A percentile compares a stretch with the other conserved stretches of the same genome.
Conservation (phyloP, 2,329 filamentous ascomycete genomes). For the Catunica adiposa region DNA sequence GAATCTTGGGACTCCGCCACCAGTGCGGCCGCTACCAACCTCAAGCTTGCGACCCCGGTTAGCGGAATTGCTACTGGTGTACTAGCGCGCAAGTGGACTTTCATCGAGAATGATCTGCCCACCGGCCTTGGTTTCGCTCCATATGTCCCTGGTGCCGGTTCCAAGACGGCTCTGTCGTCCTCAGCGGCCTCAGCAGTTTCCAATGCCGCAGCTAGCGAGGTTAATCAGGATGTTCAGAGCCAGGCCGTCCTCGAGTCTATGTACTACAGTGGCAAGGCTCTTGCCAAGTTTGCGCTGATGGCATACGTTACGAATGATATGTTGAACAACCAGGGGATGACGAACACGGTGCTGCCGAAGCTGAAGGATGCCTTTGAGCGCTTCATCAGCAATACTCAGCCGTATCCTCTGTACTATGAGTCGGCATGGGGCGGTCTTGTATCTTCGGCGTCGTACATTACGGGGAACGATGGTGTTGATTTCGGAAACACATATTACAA, state of each 20-base stretch:
- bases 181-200: slow-evolving; percentile 43
- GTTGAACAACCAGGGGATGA: slow-evolving; percentile 39
- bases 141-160: slow-evolving; percentile 44
- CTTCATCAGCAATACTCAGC: slow-evolving; percentile 52
- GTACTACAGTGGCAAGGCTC: slow-evolving; percentile 79
- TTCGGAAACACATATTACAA: slow-evolving; percentile 86
- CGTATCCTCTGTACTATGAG: slow-evolving; percentile 49
- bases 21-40: slow-evolving; percentile 31
- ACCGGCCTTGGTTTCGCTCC: slow-evolving; percentile 60
- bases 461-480: slow-evolving; percentile 53
- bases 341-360: slow-evolving; percentile 39
- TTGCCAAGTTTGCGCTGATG: slow-evolving; percentile 60
- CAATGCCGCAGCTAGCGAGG: slow-evolving; percentile 50
- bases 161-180: slow-evolving; percentile 30
- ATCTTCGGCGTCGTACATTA: slow-evolving; percentile 55
- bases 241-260: slow-evolving; percentile 69
- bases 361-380: slow-evolving; percentile 50
- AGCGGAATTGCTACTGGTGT: slow-evolving; percentile 68
- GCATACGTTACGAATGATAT: slow-evolving; percentile 50
- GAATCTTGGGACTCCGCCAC: slow-evolving; percentile 51
- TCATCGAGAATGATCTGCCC: slow-evolving; percentile 60
- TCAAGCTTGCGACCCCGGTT: slow-evolving; percentile 62
- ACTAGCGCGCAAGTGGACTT: slow-evolving; percentile 56
- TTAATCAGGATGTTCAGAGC: slow-evolving; percentile 56
- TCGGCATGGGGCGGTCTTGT: slow-evolving; percentile 68